Evolutionary conservation across 2,329 filamentous ascomycete species (phyloP).

Genomic region (Colletotrichum lentis): DNA sequence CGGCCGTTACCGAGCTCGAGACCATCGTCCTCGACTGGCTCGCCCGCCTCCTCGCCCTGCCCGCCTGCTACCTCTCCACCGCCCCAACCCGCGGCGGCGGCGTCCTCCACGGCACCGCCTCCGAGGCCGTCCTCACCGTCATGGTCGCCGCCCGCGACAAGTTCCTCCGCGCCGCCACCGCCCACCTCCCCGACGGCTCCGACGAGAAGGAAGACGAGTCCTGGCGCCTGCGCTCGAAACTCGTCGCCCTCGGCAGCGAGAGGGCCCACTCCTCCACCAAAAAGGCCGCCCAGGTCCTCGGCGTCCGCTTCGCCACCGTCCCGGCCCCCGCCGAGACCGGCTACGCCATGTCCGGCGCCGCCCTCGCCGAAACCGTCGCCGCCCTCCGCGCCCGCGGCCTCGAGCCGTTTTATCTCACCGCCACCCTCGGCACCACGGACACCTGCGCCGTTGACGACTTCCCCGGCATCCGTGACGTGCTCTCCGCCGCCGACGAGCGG

Average conservation of each 20-base stretch:
- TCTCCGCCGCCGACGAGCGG: slow-evolving; percentile 44
- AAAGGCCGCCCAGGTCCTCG: slow-evolving; percentile 86
- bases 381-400: slow-evolving; percentile 73
- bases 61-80: slow-evolving; percentile 75
- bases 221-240: slow-evolving; percentile 58
- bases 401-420: slow-evolving; percentile 85
- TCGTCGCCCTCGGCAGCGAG: slow-evolving; percentile 83
- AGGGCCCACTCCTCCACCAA: slow-evolving; percentile 84
- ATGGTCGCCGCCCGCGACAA: slow-evolving; percentile 88
- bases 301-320: slow-evolving; percentile 80
- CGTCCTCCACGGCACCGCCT: slow-evolving; percentile 92
- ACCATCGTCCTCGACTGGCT: slow-evolving; percentile 94
- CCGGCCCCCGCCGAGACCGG: slow-evolving; percentile 68
- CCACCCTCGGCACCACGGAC: slow-evolving; percentile 85
- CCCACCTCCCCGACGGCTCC: slow-evolving; percentile 56
- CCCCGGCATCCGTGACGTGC: slow-evolving; percentile 65
- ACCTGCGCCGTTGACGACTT: slow-evolving; percentile 90
- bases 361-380: slow-evolving; percentile 68
- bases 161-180: slow-evolving; percentile 70
- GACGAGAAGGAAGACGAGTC: slow-evolving; percentile 77
- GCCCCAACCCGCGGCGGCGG: slow-evolving; percentile 79
- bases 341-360: slow-evolving; percentile 73
- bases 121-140: slow-evolving; percentile 84
- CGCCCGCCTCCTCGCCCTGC: slow-evolving; percentile 76
- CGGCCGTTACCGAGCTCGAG: slow-evolving; percentile 91